phyloP scores from a whole-genome alignment of 1,284 basidiomycete genomes.

The Marasmius tenuissimus region DNA sequence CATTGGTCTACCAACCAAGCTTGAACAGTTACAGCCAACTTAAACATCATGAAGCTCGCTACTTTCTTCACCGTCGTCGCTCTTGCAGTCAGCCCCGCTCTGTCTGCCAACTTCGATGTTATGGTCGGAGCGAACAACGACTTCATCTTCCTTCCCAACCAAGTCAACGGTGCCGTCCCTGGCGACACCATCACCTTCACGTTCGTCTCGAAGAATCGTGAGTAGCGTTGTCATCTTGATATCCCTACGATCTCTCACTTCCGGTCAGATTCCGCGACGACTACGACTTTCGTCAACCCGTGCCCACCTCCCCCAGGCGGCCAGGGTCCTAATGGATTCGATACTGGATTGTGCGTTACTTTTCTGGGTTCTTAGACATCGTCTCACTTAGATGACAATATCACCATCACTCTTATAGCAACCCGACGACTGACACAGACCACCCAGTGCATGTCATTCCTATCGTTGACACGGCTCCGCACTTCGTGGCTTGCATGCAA shows the following conservation, averaged over 20 bases:
- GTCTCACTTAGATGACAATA: background rate
- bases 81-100: background rate
- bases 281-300: conserved; percentile 7
- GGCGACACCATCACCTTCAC: conserved; percentile 14
- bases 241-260: background rate
- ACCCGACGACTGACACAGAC: background rate
- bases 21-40: too few species aligned
- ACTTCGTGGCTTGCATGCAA: conserved; percentile 18
- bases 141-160: conserved; percentile 8
- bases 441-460: conserved; percentile 8
- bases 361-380: background rate
- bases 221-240: background rate
- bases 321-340: conserved; percentile 13
- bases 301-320: conserved; percentile 16
- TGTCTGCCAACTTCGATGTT: conserved; percentile 3
- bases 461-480: conserved; percentile 11
- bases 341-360: conserved; percentile 16
- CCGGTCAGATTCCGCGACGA: conserved; percentile 11
- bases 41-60: background rate
- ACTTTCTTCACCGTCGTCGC: background rate
- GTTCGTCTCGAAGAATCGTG: conserved; percentile 11
- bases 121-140: conserved; percentile 8
- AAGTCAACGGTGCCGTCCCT: background rate
- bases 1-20: too few species aligned
- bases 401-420: background rate